A percentile compares a stretch with the other conserved stretches of the same genome.
phyloP scores from a whole-genome alignment of 2,329 filamentous ascomycete genomes.

The Pseudogymnoascus sp. region DNA sequence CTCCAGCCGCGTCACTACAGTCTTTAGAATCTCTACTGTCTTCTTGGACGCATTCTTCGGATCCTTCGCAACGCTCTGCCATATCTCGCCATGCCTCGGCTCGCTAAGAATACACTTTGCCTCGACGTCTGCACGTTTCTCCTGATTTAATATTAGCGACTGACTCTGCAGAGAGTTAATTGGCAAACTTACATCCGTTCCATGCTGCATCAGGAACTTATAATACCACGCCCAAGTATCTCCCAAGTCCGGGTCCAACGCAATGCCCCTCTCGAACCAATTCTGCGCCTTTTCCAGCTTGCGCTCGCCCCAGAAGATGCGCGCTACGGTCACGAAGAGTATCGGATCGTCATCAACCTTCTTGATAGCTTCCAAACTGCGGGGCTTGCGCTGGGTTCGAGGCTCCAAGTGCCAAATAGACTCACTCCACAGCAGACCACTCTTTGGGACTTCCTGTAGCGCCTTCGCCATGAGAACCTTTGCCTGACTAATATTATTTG shows the following conservation, averaged over 20 bases:
- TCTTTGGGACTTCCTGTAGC: slow-evolving; percentile 82
- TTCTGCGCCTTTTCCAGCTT: slow-evolving; percentile 88
- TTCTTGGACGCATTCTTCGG: slow-evolving; percentile 70
- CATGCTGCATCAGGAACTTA: slow-evolving; percentile 86
- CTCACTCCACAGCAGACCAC: slow-evolving; percentile 84
- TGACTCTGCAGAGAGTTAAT: not conserved
- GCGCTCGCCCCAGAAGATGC: slow-evolving; percentile 93
- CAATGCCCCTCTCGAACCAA: slow-evolving; percentile 95
- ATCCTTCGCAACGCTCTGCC: slow-evolving; percentile 81
- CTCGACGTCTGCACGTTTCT: slow-evolving; percentile 82
- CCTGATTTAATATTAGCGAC: slow-evolving; percentile 35
- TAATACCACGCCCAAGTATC: slow-evolving; percentile 99
- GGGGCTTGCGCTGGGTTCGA: slow-evolving; percentile 85
- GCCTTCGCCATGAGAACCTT: slow-evolving; percentile 91
- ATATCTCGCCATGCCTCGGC: slow-evolving; percentile 86
- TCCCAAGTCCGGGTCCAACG: slow-evolving; percentile 78
- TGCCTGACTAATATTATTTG: slow-evolving; percentile 75
- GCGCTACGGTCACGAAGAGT: slow-evolving; percentile 83
- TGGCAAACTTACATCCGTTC: slow-evolving; percentile 56
- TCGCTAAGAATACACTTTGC: slow-evolving; percentile 76
- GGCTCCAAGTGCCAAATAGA: slow-evolving; percentile 92
- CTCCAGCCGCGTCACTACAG: slow-evolving; percentile 54
- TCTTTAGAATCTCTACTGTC: slow-evolving; percentile 74
- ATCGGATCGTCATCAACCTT: slow-evolving; percentile 89
- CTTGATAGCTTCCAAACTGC: slow-evolving; percentile 90